These are phyloP conservation scores for Heimioporus retisporus DNA, from an alignment of 1,284 basidiomycete genomes.

Conservation along the genomic window DNA sequence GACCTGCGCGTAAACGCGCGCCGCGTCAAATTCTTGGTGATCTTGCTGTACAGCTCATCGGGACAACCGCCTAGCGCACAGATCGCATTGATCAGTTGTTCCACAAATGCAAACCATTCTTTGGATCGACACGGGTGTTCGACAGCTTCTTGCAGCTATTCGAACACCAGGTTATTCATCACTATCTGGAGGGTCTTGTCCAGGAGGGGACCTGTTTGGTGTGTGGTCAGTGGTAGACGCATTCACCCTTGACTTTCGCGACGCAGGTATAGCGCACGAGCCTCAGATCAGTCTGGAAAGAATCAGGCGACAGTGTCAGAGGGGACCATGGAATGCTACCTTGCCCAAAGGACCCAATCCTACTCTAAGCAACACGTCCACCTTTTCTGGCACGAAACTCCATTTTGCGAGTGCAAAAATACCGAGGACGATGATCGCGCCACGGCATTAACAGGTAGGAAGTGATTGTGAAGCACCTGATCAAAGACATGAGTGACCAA, in stretches of 20 bases:
- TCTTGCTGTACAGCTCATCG: slow-evolving; percentile 83
- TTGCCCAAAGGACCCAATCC: slow-evolving; percentile 90
- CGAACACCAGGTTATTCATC: slow-evolving; percentile 92
- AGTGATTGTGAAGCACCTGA: too few relatives aligned
- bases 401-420: too few relatives aligned
- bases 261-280: slow-evolving; percentile 96
- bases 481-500: neutral
- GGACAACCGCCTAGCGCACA: slow-evolving; percentile 98
- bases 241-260: slow-evolving; percentile 98
- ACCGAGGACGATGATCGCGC: too few relatives aligned
- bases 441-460: too few relatives aligned
- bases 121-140: slow-evolving; percentile 86
- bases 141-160: slow-evolving; percentile 82
- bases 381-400: slow-evolving; percentile 88
- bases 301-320: slow-evolving; percentile 5
- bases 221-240: neutral
- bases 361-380: slow-evolving; percentile 89
- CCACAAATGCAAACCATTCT: slow-evolving; percentile 97
- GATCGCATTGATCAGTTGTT: slow-evolving; percentile 97
- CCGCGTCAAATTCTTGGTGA: slow-evolving; percentile 86
- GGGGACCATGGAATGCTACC: slow-evolving; percentile 51
- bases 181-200: slow-evolving; percentile 91
- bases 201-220: slow-evolving; percentile 81
- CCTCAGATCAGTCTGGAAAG: slow-evolving; percentile 80
- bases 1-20: slow-evolving; percentile 70